Evolutionary conservation across 1,284 basidiomycete genomes (phyloP).

Genomic region (Tranzscheliella williamsii): DNA sequence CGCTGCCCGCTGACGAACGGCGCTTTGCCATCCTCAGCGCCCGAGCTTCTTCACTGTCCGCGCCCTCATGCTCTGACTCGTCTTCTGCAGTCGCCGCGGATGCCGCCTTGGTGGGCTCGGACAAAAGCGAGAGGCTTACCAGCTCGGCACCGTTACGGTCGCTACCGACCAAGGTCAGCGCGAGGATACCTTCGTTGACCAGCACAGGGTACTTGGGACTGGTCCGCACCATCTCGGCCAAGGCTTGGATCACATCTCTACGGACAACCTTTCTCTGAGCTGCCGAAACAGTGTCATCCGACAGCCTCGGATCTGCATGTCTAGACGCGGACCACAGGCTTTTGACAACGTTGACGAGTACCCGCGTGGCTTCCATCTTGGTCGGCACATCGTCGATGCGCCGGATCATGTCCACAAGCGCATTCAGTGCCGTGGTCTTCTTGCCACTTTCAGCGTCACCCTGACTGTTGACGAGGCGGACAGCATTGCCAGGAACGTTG

Average conservation of each 20-base stretch:
- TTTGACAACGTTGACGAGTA: conserved; percentile 77
- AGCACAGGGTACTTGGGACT: conserved; percentile 80
- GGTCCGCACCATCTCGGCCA: conserved; percentile 74
- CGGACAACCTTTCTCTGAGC: conserved; percentile 15
- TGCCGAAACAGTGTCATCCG: background rate
- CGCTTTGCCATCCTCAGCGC: conserved; percentile 9
- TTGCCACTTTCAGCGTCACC: background rate
- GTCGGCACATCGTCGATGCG: conserved; percentile 81
- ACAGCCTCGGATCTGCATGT: background rate
- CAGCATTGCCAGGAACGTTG: conserved; percentile 63
- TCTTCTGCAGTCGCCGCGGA: conserved; percentile 1
- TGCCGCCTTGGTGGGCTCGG: conserved; percentile 12
- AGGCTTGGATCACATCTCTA: conserved; percentile 60
- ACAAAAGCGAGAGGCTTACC: conserved; percentile 34
- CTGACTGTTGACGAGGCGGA: conserved; percentile 67
- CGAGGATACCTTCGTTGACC: conserved; percentile 85
- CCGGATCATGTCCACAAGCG: conserved; percentile 74
- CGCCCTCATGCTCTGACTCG: conserved; percentile 14
- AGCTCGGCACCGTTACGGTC: conserved; percentile 70
- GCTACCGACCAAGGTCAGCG: conserved; percentile 75
- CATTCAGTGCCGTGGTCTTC: conserved; percentile 65
- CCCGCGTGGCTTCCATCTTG: conserved; percentile 84
- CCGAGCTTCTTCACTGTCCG: conserved; percentile 4
- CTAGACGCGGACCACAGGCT: conserved; percentile 37
- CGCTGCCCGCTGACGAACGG: conserved; percentile 24